phyloP scores from a whole-genome alignment of 345 rosid genomes.

The Cardamine occulta region DNA sequence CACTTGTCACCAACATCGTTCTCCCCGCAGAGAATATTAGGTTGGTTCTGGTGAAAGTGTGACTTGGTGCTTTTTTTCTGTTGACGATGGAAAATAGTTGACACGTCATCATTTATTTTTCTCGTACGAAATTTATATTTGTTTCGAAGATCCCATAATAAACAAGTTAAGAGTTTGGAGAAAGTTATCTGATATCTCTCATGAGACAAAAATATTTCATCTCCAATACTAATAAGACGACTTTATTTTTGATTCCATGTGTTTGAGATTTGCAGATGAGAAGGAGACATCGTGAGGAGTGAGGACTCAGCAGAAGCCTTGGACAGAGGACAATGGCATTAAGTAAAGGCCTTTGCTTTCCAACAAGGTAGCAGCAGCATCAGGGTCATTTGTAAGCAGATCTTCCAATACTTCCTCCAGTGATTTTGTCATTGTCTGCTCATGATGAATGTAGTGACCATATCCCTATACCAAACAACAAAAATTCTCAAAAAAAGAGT shows the following conservation, averaged over 20 bases:
- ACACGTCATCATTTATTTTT: constrained; percentile 29
- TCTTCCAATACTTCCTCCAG: constrained; percentile 59
- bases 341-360: constrained; percentile 59
- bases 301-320: constrained; percentile 51
- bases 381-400: constrained; percentile 50
- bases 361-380: constrained; percentile 53
- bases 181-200: not conserved
- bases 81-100: constrained; percentile 4
- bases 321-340: constrained; percentile 49
- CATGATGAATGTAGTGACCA: constrained; percentile 54
- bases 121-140: not conserved
- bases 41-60: constrained; percentile 31
- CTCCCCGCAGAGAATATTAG: constrained; percentile 10
- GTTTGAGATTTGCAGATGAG: constrained; percentile 4
- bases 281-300: not conserved
- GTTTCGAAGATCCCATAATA: not conserved
- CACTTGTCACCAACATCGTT: not conserved
- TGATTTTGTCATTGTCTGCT: constrained; percentile 48
- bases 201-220: not conserved
- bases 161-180: not conserved
- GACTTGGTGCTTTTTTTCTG: constrained; percentile 21
- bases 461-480: constrained; percentile 51
- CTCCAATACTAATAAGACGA: not conserved
- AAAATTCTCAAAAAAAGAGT: not conserved
- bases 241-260: constrained; percentile 12